These are phyloP conservation scores for Pythium utonaiense DNA, from an alignment of 352 stramenopile genomes.

Conservation along the genomic window DNA sequence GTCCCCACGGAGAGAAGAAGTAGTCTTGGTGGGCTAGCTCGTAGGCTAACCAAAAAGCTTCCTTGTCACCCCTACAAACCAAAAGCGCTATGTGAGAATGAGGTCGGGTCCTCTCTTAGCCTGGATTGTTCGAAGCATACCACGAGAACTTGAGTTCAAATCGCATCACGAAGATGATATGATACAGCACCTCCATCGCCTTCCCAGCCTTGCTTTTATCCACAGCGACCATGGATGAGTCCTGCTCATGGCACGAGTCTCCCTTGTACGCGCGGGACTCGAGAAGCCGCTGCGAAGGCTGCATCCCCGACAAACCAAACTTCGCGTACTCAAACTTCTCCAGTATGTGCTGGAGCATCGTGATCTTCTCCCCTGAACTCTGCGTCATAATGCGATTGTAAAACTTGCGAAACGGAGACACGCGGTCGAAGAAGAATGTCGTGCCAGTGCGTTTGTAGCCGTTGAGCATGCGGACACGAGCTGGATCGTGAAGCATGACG, in stretches of 20 bases:
- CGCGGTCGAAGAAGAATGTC: constrained; percentile 71
- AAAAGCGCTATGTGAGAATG: background rate
- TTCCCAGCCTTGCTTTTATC: constrained; percentile 42
- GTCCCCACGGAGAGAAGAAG: constrained; percentile 66
- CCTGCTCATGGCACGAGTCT: constrained; percentile 50
- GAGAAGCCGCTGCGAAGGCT: constrained; percentile 21
- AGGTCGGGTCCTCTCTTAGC: too few species aligned
- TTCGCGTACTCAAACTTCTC: constrained; percentile 55
- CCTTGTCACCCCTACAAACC: constrained; percentile 31
- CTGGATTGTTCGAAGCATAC: too few species aligned
- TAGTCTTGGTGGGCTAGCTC: constrained; percentile 56
- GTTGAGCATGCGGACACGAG: constrained; percentile 30
- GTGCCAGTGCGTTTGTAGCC: constrained; percentile 53
- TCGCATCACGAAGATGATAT: constrained; percentile 52
- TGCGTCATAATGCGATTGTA: constrained; percentile 31
- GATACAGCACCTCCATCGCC: constrained; percentile 42
- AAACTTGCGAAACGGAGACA: constrained; percentile 46
- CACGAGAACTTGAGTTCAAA: constrained; percentile 66
- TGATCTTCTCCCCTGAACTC: constrained; percentile 17
- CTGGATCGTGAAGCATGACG: constrained; percentile 44
- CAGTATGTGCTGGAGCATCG: constrained; percentile 44
- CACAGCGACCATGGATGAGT: constrained; percentile 56
- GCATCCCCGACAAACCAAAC: constrained; percentile 27
- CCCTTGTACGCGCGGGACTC: constrained; percentile 40
- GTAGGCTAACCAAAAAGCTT: constrained; percentile 73